Percentiles rank a stretch among this genome's conserved stretches.
phyloP scores from a whole-genome alignment of 148 eudicot species.

The Linanthus parryae region DNA sequence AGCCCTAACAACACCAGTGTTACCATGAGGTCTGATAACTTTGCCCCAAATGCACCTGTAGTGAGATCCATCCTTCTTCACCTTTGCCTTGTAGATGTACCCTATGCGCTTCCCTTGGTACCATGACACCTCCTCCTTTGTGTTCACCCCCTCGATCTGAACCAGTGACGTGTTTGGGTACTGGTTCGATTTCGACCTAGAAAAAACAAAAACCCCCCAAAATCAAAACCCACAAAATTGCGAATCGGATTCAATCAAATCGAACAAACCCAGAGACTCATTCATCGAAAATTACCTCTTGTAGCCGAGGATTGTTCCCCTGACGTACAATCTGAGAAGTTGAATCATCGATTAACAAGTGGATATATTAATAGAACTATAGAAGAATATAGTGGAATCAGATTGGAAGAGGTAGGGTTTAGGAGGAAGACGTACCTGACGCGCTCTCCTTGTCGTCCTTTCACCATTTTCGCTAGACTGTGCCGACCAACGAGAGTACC shows the following conservation, averaged over 20 bases:
- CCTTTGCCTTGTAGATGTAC: slow-evolving; percentile 78
- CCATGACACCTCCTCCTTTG: slow-evolving; percentile 76
- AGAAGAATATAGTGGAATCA: no score
- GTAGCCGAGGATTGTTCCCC: slow-evolving; percentile 69
- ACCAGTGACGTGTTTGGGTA: slow-evolving; percentile 74
- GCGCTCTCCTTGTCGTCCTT: slow-evolving; percentile 88
- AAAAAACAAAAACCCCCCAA: no score
- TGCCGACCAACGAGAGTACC: no score
- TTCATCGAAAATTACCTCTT: slow-evolving; percentile 57
- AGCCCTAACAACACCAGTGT: slow-evolving; percentile 80
- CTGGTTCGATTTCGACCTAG: slow-evolving; percentile 85
- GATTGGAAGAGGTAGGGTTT: no score
- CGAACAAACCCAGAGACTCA: no score
- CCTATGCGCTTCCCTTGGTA: slow-evolving; percentile 71
- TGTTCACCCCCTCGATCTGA: slow-evolving; percentile 85
- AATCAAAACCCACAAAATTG: no score
- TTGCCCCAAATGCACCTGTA: slow-evolving; percentile 94
- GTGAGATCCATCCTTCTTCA: slow-evolving; percentile 58
- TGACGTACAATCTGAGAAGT: slow-evolving; percentile 46
- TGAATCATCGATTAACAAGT: no score
- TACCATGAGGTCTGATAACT: slow-evolving; percentile 78
- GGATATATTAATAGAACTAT: no score
- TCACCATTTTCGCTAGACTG: slow-evolving; percentile 73
- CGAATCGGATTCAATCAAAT: no score
- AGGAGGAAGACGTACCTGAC: slow-evolving; percentile 46